Conservation (phyloP, 1,284 basidiomycete genomes). For the Pulchroboletus neoregius region DNA sequence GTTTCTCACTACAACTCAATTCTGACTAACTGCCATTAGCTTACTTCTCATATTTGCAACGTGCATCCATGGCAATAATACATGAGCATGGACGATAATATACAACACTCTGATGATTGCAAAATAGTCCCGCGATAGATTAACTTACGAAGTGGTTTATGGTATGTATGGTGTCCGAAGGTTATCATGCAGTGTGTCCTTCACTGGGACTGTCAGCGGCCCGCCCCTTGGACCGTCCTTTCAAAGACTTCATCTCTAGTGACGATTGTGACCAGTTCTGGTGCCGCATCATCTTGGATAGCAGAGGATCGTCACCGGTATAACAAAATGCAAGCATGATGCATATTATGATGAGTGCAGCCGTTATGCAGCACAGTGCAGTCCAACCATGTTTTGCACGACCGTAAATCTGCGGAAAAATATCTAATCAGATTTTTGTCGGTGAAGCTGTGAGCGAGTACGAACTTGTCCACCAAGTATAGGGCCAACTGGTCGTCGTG, state of each 20-base stretch:
- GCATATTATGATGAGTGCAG: constrained; percentile 40
- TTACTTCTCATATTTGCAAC: too few species aligned
- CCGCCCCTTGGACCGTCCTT: constrained; percentile 9
- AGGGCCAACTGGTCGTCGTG: constrained; percentile 55
- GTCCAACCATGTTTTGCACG: constrained; percentile 53
- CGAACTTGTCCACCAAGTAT: constrained; percentile 62
- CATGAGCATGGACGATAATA: too few species aligned
- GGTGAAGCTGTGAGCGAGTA: not conserved
- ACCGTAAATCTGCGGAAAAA: constrained; percentile 50
- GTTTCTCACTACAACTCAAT: not conserved
- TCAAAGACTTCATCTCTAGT: constrained; percentile 11
- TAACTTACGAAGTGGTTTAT: constrained; percentile 1
- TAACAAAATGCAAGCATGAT: constrained; percentile 41
- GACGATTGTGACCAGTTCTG: constrained; percentile 12
- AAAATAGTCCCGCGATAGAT: constrained; percentile 8
- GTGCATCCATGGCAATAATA: too few species aligned
- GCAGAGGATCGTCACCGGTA: constrained; percentile 48
- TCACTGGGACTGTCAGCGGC: not conserved
- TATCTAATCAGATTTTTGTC: constrained; percentile 1
- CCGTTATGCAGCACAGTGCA: constrained; percentile 46
- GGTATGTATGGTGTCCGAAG: constrained; percentile 3
- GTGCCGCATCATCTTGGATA: constrained; percentile 26
- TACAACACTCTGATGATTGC: constrained; percentile 10
- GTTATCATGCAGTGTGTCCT: constrained; percentile 4
- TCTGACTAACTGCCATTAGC: constrained; percentile 1